Conservation (phyloP, 805 yeast species). For the Candida jianshihensis region DNA sequence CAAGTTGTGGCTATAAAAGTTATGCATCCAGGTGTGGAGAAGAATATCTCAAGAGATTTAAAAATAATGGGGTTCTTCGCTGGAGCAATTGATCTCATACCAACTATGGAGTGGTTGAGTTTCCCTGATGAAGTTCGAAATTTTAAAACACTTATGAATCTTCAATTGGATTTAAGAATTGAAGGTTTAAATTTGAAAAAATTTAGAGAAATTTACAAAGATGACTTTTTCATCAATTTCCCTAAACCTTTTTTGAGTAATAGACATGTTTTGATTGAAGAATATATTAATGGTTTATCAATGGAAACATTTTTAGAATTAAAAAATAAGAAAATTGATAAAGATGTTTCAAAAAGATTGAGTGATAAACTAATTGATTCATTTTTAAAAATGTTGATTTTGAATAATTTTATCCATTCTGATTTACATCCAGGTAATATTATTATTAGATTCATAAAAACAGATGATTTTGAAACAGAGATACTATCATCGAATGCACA, state of each 20-base stretch:
- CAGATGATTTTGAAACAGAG: constrained; percentile 25
- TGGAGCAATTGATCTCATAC: constrained; percentile 55
- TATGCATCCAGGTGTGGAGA: constrained; percentile 79
- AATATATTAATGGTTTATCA: constrained; percentile 75
- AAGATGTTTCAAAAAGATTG: constrained; percentile 53
- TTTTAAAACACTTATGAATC: constrained; percentile 75
- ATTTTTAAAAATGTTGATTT: constrained; percentile 83
- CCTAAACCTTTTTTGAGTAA: constrained; percentile 69
- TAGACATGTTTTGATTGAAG: constrained; percentile 76
- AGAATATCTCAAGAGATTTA: constrained; percentile 70
- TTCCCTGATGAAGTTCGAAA: constrained; percentile 91
- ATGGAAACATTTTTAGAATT: constrained; percentile 59
- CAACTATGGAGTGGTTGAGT: constrained; percentile 97
- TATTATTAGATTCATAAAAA: constrained; percentile 61
- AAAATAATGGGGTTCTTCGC: constrained; percentile 83
- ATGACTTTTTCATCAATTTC: constrained; percentile 57
- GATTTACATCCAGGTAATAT: constrained; percentile 97
- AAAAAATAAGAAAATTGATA: constrained; percentile 31
- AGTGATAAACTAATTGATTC: constrained; percentile 86
- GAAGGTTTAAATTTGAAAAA: constrained; percentile 76
- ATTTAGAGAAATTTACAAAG: constrained; percentile 63
- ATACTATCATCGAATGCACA: constrained; percentile 16
- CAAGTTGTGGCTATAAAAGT: constrained; percentile 84
- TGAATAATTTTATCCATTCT: constrained; percentile 93
- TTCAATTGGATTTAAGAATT: constrained; percentile 84